Percentiles rank a stretch among this genome's conserved stretches.
Conservation (phyloP, 2,329 filamentous ascomycete species). For the Fusarium transvaalense region DNA sequence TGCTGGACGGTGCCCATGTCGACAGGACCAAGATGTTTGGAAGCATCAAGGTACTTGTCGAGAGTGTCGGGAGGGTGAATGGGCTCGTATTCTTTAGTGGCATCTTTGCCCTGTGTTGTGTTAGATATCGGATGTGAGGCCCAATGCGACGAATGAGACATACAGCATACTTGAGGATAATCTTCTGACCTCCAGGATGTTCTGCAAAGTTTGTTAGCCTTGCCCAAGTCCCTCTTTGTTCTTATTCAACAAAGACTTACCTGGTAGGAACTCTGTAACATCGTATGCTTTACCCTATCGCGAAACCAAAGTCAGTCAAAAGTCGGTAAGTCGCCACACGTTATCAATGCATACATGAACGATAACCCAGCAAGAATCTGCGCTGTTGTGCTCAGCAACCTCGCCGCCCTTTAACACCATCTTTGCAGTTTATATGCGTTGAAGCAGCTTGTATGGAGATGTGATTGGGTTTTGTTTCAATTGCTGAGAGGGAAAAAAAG, state of each 20-base stretch:
- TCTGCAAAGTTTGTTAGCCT: constrained; percentile 61
- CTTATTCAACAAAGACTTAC: constrained; percentile 55
- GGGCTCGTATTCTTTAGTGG: constrained; percentile 90
- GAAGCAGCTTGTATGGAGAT: background rate
- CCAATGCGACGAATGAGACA: constrained; percentile 38
- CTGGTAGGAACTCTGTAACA: constrained; percentile 88
- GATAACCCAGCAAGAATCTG: constrained; percentile 92
- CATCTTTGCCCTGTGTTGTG: constrained; percentile 79
- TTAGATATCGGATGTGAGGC: constrained; percentile 13
- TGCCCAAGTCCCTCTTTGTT: background rate
- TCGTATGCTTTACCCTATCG: constrained; percentile 82
- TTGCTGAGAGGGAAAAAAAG: background rate
- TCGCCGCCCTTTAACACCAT: constrained; percentile 65
- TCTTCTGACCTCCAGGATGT: constrained; percentile 89
- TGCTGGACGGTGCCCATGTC: constrained; percentile 87
- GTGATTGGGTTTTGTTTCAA: background rate
- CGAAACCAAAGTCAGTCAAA: constrained; percentile 34
- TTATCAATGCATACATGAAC: constrained; percentile 70
- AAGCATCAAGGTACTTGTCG: constrained; percentile 83
- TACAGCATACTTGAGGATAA: constrained; percentile 94
- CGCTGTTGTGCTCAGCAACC: constrained; percentile 78
- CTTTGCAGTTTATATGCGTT: constrained; percentile 27
- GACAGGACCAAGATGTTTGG: constrained; percentile 89
- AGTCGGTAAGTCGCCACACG: constrained; percentile 8
- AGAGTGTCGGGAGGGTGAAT: constrained; percentile 91